phyloP scores from a whole-genome alignment of 352 stramenopile genomes.

The Phytophthora rubi region DNA sequence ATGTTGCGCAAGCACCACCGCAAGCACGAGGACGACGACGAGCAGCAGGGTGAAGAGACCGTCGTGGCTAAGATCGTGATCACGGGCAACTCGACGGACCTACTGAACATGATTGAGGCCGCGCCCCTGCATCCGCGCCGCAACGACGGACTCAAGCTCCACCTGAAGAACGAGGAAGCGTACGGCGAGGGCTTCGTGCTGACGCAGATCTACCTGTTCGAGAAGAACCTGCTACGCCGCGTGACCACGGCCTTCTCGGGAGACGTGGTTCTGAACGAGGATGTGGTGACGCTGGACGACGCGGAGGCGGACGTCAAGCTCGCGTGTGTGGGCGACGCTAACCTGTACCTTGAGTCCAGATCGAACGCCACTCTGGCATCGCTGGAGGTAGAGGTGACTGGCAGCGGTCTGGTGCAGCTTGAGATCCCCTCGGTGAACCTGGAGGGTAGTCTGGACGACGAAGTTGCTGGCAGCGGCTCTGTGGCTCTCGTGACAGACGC shows the following conservation, averaged over 20 bases:
- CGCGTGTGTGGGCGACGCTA: constrained; percentile 40
- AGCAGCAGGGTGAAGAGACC: constrained; percentile 22
- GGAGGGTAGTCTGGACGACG: constrained; percentile 37
- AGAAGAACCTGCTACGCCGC: constrained; percentile 49
- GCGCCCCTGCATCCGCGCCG: constrained; percentile 42
- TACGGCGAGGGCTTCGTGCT: constrained; percentile 56
- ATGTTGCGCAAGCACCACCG: constrained; percentile 45
- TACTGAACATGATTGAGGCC: constrained; percentile 59
- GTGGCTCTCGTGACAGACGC: constrained; percentile 41
- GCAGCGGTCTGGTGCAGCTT: constrained; percentile 41
- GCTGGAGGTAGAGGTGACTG: constrained; percentile 46
- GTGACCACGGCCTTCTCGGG: constrained; percentile 47
- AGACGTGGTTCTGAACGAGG: constrained; percentile 48
- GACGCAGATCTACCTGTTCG: constrained; percentile 59
- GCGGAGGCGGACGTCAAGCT: constrained; percentile 53
- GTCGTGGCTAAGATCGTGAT: constrained; percentile 62
- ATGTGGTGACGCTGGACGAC: constrained; percentile 50
- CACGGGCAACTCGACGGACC: constrained; percentile 58
- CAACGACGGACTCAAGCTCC: constrained; percentile 54
- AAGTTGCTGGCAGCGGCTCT: constrained; percentile 48
- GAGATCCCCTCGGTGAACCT: constrained; percentile 35
- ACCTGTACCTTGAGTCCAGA: constrained; percentile 48
- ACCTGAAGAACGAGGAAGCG: constrained; percentile 64
- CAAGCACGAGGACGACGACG: constrained; percentile 27
- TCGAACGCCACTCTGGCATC: constrained; percentile 36